phyloP scores from a whole-genome alignment of 192 early-diverging fungal genomes.

The Cetraspora pellucida region DNA sequence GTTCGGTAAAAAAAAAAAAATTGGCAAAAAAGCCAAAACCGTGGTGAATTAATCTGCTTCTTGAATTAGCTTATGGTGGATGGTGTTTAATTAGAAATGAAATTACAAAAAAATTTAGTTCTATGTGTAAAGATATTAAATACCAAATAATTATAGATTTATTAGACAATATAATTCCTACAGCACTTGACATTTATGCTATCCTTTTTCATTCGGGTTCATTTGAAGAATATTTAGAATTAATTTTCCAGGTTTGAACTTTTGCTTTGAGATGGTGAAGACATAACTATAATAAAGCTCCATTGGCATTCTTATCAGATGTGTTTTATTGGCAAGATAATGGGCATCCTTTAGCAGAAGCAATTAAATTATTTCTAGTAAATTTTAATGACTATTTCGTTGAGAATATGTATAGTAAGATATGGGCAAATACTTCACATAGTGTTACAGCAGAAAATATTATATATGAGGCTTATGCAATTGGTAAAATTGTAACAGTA shows the following conservation, averaged over 20 bases:
- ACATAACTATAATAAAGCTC: slow-evolving; percentile 2
- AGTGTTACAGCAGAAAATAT: no score
- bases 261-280: background rate
- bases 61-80: background rate
- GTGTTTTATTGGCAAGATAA: slow-evolving; percentile 10
- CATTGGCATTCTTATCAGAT: background rate
- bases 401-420: background rate
- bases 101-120: background rate
- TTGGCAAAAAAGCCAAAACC: background rate
- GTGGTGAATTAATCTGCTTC: background rate
- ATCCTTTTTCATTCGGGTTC: background rate
- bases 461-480: no score
- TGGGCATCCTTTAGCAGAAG: background rate
- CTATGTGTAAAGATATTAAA: background rate
- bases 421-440: background rate
- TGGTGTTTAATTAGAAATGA: background rate
- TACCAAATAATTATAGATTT: background rate
- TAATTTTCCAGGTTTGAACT: background rate
- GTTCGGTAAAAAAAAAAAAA: background rate
- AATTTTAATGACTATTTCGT: slow-evolving; percentile 1
- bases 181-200: background rate
- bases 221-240: background rate
- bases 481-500: no score
- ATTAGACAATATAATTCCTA: background rate
- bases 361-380: background rate